Base-by-base conservation (phyloP, 768 basidiomycete genomes). In the Cystofilobasidium capitatum region DNA sequence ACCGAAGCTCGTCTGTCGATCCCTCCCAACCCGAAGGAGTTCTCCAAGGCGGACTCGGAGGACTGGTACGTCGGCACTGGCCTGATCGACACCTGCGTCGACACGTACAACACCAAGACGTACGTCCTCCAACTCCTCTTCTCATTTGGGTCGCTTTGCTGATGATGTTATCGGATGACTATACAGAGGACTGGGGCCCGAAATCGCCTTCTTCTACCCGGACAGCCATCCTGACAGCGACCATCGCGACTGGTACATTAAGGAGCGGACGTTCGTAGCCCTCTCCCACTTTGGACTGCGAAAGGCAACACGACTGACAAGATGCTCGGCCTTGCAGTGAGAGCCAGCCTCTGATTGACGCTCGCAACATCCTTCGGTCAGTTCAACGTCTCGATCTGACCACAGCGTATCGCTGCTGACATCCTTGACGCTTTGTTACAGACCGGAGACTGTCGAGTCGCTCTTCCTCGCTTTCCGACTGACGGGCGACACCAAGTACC, bases 391-490 rank as follows among this genome's bases (percentile, higher is more conserved):
- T 3, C 72, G 90, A 83, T 83, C 68, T 36, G 81, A 74, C 29
- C 62, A 40, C 36, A 14, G 47, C 51, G 26, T 14, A n/a, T 33
- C 35, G 29, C 58, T 45, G 29, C 49, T 58, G 24, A 39, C 26
- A n/a, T 1, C n/a, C 22, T 36, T 5, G 26, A 16, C 26, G 2
- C 22, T 36, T n/a, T 39, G 24, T 45, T 10, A 31, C 71, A 87
- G 89, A 9, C 93, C 93, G 2, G 93, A 98, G 79, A 98, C 93
- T 1, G 83, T 92, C 31, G 93, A 98, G 76, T 92, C 89, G 0
- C 84, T 96, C 45, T 94, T 97, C 81, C 79, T 91, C 51, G 92
- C 91, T 0, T 96, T 79, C 77, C 84, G 93, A n/a, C 80, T 91
- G 5, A 94, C 93, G 2, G 91, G 91, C 8, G 85, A 96, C 72